Evolutionary conservation across 176 grass and related monocot genomes (phyloP).

Genomic region (Aechmea fasciata): DNA sequence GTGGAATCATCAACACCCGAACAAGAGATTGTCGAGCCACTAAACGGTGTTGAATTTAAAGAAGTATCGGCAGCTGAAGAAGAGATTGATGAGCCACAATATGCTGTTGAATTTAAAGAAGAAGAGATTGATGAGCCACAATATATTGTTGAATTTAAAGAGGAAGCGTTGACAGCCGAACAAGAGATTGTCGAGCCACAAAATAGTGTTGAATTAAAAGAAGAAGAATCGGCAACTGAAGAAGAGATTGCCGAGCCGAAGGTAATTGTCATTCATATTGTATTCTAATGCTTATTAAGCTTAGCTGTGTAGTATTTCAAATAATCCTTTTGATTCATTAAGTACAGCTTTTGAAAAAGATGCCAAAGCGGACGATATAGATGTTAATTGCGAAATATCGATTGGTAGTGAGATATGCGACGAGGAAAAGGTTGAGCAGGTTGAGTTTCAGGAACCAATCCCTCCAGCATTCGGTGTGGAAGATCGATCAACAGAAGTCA

Average conservation of each 20-base stretch:
- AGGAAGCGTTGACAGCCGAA: too few species aligned
- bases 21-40: too few species aligned
- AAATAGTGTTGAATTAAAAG: background rate
- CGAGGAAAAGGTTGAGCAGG: conserved; percentile 28
- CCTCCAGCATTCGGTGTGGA: background rate
- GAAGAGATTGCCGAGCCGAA: background rate
- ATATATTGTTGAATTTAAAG: too few species aligned
- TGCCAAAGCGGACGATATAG: conserved; percentile 22
- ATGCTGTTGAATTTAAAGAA: too few species aligned
- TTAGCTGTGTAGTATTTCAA: background rate
- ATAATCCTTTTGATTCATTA: background rate
- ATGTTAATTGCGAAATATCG: conserved; percentile 22
- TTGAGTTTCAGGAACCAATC: conserved; percentile 23
- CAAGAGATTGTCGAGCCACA: too few species aligned
- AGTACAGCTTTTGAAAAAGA: conserved; percentile 37
- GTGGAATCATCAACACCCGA: too few species aligned
- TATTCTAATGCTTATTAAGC: background rate
- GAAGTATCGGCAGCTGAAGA: conserved; percentile 2
- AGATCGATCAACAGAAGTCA: conserved; percentile 21
- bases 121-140: too few species aligned
- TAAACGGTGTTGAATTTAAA: background rate
- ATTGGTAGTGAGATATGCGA: conserved; percentile 39
- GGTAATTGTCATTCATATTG: background rate
- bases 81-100: background rate
- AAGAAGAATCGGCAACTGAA: background rate